phyloP scores from a whole-genome alignment of 2,329 filamentous ascomycete genomes.

The Neonectria magnoliae region DNA sequence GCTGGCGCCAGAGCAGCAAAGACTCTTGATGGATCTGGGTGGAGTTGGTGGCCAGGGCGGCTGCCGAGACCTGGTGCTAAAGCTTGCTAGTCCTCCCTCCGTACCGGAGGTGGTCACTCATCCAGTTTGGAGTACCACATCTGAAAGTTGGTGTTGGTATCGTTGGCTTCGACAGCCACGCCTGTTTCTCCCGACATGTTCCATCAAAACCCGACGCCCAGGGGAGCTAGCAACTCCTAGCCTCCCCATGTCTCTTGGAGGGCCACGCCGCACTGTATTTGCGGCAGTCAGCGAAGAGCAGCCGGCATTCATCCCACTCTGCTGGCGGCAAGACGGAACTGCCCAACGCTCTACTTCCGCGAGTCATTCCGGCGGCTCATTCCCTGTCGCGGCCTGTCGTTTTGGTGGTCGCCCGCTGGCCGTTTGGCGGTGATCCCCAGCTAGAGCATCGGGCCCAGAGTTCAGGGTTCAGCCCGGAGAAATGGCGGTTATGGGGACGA shows the following conservation, averaged over 20 bases:
- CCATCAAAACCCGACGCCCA: slow-evolving; percentile 24
- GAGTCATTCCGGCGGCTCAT: slow-evolving; percentile 15
- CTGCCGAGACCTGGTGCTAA: slow-evolving; percentile 3
- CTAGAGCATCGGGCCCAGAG: neutral
- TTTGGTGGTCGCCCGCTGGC: slow-evolving; percentile 2
- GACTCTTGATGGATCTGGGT: slow-evolving; percentile 1
- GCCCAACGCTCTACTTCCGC: slow-evolving; percentile 7
- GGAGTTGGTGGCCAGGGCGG: neutral
- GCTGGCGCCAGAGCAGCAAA: slow-evolving; percentile 16
- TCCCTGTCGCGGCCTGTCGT: neutral
- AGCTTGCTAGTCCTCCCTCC: neutral
- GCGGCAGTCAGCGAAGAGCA: slow-evolving; percentile 9
- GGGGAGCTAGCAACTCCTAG: slow-evolving; percentile 7
- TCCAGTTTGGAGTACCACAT: neutral
- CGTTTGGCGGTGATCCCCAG: slow-evolving; percentile 6
- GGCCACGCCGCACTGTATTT: slow-evolving; percentile 8
- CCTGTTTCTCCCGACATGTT: slow-evolving; percentile 38
- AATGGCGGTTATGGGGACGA: slow-evolving; percentile 21
- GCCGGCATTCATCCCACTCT: slow-evolving; percentile 3
- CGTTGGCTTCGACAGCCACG: slow-evolving; percentile 21
- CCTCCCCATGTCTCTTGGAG: neutral
- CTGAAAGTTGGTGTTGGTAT: slow-evolving; percentile 2
- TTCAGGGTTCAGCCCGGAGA: slow-evolving; percentile 21
- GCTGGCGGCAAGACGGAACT: slow-evolving; percentile 12
- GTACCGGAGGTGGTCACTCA: neutral